Conservation (phyloP, 352 stramenopile species). For the Stramenopiles sp. region DNA sequence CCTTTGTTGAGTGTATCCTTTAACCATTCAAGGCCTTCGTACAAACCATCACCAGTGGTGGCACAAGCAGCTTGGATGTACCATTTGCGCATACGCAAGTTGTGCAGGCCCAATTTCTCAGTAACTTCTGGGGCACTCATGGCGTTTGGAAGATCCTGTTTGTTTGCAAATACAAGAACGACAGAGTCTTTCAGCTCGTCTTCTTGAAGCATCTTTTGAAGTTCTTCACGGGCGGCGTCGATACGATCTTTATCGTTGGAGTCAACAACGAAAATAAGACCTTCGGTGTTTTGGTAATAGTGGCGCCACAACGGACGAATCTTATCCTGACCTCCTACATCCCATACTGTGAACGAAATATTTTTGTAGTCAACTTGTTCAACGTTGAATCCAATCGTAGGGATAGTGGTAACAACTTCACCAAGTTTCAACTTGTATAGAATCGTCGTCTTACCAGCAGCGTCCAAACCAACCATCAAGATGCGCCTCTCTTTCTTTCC, state of each 20-base stretch:
- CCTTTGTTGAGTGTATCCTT: conserved; percentile 53
- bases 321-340: conserved; percentile 96
- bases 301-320: conserved; percentile 94
- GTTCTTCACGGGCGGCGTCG: conserved; percentile 85
- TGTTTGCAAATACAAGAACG: conserved; percentile 95
- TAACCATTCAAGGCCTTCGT: conserved; percentile 97
- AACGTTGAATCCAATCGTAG: conserved; percentile 97
- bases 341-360: conserved; percentile 97
- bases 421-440: conserved; percentile 76
- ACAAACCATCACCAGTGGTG: conserved; percentile 91
- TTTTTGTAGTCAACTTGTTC: conserved; percentile 99
- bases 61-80: conserved; percentile 98
- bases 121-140: conserved; percentile 95
- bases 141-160: conserved; percentile 96
- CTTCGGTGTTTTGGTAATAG: conserved; percentile 99
- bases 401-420: conserved; percentile 90
- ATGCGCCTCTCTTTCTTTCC: conserved; percentile 98
- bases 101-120: conserved; percentile 90
- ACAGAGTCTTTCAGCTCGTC: conserved; percentile 90
- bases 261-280: conserved; percentile 98
- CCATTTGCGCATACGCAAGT: conserved; percentile 89
- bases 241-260: conserved; percentile 95
- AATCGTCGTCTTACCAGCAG: conserved; percentile 99
- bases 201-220: conserved; percentile 94
- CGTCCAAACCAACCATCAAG: conserved; percentile 97